These are phyloP conservation scores for Phytophthora sojae DNA, from an alignment of 352 stramenopile genomes.

Conservation along the genomic window DNA sequence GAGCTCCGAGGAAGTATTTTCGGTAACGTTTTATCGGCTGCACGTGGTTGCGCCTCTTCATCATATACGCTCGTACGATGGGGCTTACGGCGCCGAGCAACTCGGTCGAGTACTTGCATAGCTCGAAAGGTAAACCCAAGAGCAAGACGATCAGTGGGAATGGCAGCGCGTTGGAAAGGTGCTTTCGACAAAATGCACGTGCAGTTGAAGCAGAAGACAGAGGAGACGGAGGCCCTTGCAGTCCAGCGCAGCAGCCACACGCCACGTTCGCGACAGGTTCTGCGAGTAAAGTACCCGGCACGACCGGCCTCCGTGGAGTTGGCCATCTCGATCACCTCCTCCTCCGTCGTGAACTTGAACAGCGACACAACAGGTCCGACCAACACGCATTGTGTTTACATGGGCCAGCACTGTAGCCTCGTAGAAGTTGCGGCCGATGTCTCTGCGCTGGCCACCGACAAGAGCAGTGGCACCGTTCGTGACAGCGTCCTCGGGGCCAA, in stretches of 20 bases:
- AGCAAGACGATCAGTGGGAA: conserved; percentile 73
- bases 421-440: conserved; percentile 92
- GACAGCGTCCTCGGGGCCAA: conserved; percentile 91
- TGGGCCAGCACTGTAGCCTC: conserved; percentile 93
- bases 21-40: conserved; percentile 18
- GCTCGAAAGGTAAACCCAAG: conserved; percentile 55
- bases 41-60: conserved; percentile 11
- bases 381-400: conserved; percentile 90
- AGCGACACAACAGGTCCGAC: conserved; percentile 93
- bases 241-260: conserved; percentile 90
- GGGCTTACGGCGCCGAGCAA: conserved; percentile 12
- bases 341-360: conserved; percentile 94
- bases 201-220: conserved; percentile 43
- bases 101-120: conserved; percentile 39
- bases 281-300: conserved; percentile 96
- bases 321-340: conserved; percentile 94
- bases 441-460: conserved; percentile 79
- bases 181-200: conserved; percentile 68
- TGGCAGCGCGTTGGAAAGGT: conserved; percentile 79
- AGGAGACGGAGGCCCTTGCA: conserved; percentile 47
- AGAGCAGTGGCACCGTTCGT: conserved; percentile 91
- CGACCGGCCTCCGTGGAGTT: conserved; percentile 95
- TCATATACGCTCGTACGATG: conserved; percentile 7
- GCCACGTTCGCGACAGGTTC: conserved; percentile 89
- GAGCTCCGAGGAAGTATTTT: conserved; percentile 14